Percentiles rank a stretch among this genome's conserved stretches.
phyloP scores from a whole-genome alignment of 108 stramenopile species.

The Fragilariopsis cylindrus region DNA sequence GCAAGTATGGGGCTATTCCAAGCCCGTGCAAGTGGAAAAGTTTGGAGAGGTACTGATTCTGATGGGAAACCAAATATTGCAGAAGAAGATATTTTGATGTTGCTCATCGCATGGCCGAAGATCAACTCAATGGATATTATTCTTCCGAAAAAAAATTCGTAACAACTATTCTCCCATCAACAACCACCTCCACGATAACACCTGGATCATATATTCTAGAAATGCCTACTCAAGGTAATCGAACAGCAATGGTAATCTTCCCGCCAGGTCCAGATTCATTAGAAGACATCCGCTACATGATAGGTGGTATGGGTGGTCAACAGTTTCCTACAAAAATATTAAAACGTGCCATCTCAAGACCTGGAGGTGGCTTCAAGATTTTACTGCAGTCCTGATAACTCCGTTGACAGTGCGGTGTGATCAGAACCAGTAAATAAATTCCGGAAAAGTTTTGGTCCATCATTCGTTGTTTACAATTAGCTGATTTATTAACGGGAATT shows the following conservation, averaged over 20 bases:
- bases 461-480: too few species aligned
- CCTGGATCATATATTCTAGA: conserved; percentile 17
- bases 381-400: background rate
- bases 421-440: too few species aligned
- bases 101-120: too few species aligned
- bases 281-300: conserved; percentile 16
- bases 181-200: background rate
- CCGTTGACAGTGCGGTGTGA: too few species aligned
- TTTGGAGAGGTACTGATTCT: conserved; percentile 1
- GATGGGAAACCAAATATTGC: background rate
- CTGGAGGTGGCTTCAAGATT: background rate
- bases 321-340: background rate
- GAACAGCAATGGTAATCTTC: conserved; percentile 8
- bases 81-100: background rate
- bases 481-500: too few species aligned
- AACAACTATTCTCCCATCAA: background rate
- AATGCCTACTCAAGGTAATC: conserved; percentile 13
- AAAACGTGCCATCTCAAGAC: background rate
- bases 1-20: conserved; percentile 7
- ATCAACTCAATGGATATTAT: background rate
- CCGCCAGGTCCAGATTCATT: conserved; percentile 14
- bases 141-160: background rate
- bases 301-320: background rate
- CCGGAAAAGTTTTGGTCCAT: too few species aligned
- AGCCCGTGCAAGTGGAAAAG: background rate